A percentile compares a stretch with the other conserved stretches of the same genome.
phyloP scores from a whole-genome alignment of 129 eudicot genomes.

The Lactuca saligna region DNA sequence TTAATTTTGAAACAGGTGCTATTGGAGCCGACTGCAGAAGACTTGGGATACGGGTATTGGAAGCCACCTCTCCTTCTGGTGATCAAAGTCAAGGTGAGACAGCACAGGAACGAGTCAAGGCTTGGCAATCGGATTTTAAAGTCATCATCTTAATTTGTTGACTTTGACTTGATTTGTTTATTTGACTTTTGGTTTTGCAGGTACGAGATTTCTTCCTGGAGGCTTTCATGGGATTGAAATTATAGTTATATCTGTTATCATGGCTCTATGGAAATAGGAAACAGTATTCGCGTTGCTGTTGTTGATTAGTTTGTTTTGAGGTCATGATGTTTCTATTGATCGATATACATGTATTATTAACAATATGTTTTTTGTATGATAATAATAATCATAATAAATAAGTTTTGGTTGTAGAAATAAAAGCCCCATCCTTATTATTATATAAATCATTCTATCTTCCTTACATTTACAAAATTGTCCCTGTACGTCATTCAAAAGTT shows the following conservation, averaged over 20 bases:
- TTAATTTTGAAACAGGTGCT: conserved; percentile 51
- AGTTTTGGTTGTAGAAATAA: conserved; percentile 8
- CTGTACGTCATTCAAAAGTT: no score
- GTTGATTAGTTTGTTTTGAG: conserved; percentile 10
- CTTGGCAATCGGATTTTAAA: conserved; percentile 2
- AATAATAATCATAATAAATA: neutral
- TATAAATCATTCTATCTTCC: no score
- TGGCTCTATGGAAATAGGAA: conserved; percentile 37
- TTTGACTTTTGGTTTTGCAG: conserved; percentile 31
- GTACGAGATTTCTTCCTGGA: conserved; percentile 40
- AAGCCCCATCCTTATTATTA: no score
- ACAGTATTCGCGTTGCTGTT: conserved; percentile 27
- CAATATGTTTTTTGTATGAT: neutral
- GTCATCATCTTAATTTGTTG: neutral
- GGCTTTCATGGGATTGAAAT: conserved; percentile 49
- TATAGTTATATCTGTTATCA: conserved; percentile 32
- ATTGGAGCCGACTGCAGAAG: conserved; percentile 59
- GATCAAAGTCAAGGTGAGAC: conserved; percentile 48
- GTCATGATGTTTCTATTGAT: conserved; percentile 1
- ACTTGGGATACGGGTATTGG: conserved; percentile 51
- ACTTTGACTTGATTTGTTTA: neutral
- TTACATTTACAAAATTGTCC: no score
- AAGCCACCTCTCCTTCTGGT: conserved; percentile 31
- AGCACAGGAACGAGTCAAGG: conserved; percentile 9
- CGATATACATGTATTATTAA: conserved; percentile 1